phyloP scores from a whole-genome alignment of 225 moss, liverwort and hornwort species.

The Pleurozium schreberi region DNA sequence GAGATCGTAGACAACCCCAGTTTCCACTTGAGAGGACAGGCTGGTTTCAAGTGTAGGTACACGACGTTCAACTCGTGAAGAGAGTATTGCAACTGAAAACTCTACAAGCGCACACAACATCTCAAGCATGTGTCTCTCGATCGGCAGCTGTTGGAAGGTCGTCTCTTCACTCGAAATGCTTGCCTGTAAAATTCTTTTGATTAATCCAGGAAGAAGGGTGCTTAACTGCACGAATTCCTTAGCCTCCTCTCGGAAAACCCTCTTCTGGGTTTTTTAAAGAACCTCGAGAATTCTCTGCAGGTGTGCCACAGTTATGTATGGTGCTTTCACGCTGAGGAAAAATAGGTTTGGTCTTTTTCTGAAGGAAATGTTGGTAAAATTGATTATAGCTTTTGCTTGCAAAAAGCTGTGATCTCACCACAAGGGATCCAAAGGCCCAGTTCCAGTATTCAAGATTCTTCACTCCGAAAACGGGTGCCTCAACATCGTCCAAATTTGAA shows the following conservation, averaged over 20 bases:
- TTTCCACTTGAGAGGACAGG: background rate
- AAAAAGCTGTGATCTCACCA: background rate
- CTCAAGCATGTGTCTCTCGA: background rate
- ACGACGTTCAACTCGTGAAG: too few species aligned
- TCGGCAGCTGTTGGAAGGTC: background rate
- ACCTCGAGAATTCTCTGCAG: background rate
- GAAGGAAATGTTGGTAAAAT: background rate
- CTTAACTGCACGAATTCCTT: background rate
- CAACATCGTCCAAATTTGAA: background rate
- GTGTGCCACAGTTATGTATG: background rate
- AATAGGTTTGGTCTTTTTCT: background rate
- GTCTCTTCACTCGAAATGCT: background rate
- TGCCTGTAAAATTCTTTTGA: background rate
- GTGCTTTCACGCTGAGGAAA: background rate
- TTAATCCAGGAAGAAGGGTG: background rate
- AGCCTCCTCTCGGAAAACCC: background rate
- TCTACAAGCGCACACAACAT: background rate
- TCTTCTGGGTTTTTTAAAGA: background rate
- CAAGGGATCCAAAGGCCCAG: background rate
- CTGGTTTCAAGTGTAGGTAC: too few species aligned
- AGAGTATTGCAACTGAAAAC: too few species aligned
- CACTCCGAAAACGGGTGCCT: background rate
- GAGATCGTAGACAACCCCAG: background rate
- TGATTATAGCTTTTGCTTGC: background rate
- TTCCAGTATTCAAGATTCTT: background rate